These are phyloP conservation scores for Rhodotorula sp. DNA, from an alignment of 1,284 basidiomycete genomes.

Conservation along the genomic window DNA sequence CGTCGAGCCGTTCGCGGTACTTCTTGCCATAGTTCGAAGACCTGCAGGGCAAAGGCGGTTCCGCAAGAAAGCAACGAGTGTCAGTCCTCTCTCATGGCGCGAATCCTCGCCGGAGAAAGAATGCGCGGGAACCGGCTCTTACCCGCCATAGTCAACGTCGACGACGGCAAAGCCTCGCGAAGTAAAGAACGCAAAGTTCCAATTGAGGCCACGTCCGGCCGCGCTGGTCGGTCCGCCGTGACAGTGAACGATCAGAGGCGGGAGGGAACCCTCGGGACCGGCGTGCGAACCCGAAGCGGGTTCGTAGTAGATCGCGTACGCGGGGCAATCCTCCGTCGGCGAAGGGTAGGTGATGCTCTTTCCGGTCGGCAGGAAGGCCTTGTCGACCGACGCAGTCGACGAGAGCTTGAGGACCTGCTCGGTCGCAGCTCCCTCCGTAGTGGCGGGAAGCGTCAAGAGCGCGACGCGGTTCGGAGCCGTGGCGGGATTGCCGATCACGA, in stretches of 20 bases:
- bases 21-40: constrained; percentile 57
- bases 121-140: constrained; percentile 44
- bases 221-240: constrained; percentile 67
- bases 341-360: constrained; percentile 26
- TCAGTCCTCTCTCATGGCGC: not conserved
- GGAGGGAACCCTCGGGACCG: constrained; percentile 57
- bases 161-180: constrained; percentile 62
- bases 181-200: constrained; percentile 62
- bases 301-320: constrained; percentile 60
- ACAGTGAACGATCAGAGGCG: constrained; percentile 62
- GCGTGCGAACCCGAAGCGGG: constrained; percentile 62
- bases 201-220: constrained; percentile 53
- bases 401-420: constrained; percentile 27
- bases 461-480: constrained; percentile 53
- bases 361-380: constrained; percentile 27
- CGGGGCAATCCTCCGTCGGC: constrained; percentile 11
- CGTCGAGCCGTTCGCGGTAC: constrained; percentile 59
- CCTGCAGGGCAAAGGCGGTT: constrained; percentile 58
- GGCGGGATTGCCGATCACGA: constrained; percentile 51
- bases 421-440: not conserved
- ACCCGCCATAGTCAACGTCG: constrained; percentile 43
- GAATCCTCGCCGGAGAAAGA: not conserved
- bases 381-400: constrained; percentile 30
- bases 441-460: constrained; percentile 45
- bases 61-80: too few species aligned